Evolutionary conservation across 768 basidiomycete species (phyloP).

Genomic region (Saitozyma sp.): DNA sequence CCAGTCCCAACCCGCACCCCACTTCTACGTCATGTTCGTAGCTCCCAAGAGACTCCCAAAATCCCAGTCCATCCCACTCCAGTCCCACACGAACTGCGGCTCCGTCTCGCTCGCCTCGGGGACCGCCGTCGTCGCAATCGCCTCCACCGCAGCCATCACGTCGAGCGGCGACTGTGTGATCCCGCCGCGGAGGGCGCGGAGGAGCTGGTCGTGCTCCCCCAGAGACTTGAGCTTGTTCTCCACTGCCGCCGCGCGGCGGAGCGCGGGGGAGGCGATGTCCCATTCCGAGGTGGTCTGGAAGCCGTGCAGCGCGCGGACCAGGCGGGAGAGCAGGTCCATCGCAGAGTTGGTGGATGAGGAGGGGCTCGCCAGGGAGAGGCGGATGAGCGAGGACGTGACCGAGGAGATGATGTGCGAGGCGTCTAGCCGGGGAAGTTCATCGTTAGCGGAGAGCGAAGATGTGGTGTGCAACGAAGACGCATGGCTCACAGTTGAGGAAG

Average conservation of each 20-base stretch:
- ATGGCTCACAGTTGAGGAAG: slow-evolving; percentile 22
- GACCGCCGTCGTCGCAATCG: neutral
- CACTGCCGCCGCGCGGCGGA: slow-evolving; percentile 19
- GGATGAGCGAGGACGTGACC: slow-evolving; percentile 23
- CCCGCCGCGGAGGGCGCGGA: neutral
- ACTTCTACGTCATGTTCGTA: too few species aligned
- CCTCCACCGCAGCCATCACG: neutral
- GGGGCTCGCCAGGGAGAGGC: slow-evolving; percentile 17
- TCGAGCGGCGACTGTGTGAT: neutral
- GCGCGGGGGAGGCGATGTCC: slow-evolving; percentile 22
- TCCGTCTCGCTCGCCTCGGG: neutral
- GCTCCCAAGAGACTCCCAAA: neutral
- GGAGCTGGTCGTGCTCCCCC: neutral
- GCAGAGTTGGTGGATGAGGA: slow-evolving; percentile 2
- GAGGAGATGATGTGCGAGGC: slow-evolving; percentile 23
- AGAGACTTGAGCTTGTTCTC: neutral
- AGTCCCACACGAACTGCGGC: slow-evolving; percentile 3
- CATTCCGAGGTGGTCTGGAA: slow-evolving; percentile 11
- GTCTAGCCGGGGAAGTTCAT: slow-evolving; percentile 6
- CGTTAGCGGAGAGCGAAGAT: neutral
- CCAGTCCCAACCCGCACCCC: too few species aligned
- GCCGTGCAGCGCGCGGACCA: slow-evolving; percentile 11
- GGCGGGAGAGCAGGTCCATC: slow-evolving; percentile 15
- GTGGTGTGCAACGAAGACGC: too few species aligned
- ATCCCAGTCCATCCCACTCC: slow-evolving; percentile 4